Evolutionary conservation across 352 stramenopile species (phyloP).

Genomic region (Poterioochromonas sp.): DNA sequence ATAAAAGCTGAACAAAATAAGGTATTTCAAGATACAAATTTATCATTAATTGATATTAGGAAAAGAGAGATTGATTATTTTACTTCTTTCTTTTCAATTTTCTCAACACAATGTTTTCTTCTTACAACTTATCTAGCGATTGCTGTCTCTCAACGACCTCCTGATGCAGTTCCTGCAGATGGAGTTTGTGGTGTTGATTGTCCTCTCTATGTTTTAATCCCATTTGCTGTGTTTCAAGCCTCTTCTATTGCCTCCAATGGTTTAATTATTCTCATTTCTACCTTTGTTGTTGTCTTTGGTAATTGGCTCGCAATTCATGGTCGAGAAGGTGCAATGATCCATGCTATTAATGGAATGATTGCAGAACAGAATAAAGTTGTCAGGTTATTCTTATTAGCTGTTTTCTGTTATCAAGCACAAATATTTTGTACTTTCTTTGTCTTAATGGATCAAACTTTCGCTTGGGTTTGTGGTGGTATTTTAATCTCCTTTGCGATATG

Average conservation of each 20-base stretch:
- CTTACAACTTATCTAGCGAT: not conserved
- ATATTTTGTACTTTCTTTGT: not conserved
- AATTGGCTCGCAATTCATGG: not conserved
- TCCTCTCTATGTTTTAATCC: not conserved
- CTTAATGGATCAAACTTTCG: not conserved
- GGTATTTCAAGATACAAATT: not conserved
- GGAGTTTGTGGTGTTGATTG: too few species aligned
- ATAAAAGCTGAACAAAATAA: not conserved
- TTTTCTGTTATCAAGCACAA: not conserved
- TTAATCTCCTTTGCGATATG: not conserved
- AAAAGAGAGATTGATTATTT: constrained; percentile 15
- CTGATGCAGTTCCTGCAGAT: too few species aligned
- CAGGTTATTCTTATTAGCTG: not conserved
- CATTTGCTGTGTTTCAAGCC: not conserved
- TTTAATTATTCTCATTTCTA: not conserved
- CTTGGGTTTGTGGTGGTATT: not conserved
- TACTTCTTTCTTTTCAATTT: not conserved
- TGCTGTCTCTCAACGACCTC: not conserved
- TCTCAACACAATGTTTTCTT: not conserved
- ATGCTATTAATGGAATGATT: constrained; percentile 1
- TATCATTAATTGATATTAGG: not conserved
- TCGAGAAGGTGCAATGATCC: not conserved
- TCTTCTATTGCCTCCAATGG: not conserved
- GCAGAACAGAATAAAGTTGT: not conserved
- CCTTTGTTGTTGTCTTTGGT: not conserved